Base-by-base conservation (phyloP, 140 eudicot species). In the Ambrosia hybrid region DNA sequence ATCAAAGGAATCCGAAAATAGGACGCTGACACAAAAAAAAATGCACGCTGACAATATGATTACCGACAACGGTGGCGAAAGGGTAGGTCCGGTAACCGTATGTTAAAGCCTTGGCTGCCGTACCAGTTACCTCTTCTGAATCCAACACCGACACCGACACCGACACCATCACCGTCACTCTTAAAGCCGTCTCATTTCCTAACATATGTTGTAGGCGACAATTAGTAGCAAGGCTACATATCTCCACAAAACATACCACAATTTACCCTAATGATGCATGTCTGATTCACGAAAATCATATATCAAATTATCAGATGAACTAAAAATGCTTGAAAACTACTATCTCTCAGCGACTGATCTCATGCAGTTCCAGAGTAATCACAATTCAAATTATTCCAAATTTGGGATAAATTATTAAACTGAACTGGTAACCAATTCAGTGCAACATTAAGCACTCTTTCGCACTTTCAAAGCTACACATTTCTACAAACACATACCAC, bases 391-490 rank as follows among this genome's bases (percentile, higher is more conserved):
- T 45, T 36, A 21, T 17, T 21, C 37, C 37, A 7, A 57, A 57
- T 57, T 59, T 30, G 41, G 15, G 36, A 21, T 36, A 57, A 57
- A 49, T 1, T 26, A 1, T 30, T 3, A 58, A 58, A 58, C n/a
- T 21, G 7, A 58, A 43, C 48, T 6, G 5, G 48, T 9, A 43
- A 43, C 48, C 5, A 43, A 7, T 43, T 43, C 48, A 43, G 0
- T 43, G 48, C 5, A 30, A 30, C 2, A 30, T 30, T 30, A 92
- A 15, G 98, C 98, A 76, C 98, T 87, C 84, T 92, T 89, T 72
- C 89, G 98, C 51, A 89, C 88, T 83, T 92, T 92, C 69, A 92
- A 73, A 51, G 98, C 98, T 43, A 92, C 95, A 59, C 85, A 89
- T 68, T 78, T 83, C 98, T 92, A 73, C 67, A 83, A 81, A 69